Evolutionary conservation across 768 basidiomycete species (phyloP).

Genomic region (Termitomyces sp.): DNA sequence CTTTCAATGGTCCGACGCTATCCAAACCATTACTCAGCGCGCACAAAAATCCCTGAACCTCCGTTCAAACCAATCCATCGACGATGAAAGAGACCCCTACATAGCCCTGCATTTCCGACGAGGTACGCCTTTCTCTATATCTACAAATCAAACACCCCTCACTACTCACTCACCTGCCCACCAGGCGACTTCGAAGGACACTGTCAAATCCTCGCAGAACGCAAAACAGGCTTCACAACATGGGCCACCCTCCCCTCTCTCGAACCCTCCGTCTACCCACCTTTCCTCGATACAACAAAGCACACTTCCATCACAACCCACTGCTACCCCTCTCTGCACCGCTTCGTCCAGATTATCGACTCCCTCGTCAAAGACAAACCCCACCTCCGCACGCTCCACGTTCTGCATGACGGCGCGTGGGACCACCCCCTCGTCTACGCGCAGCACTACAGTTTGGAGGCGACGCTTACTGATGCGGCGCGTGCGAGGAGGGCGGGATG

Average conservation of each 20-base stretch:
- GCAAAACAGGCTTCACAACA: conserved; percentile 37
- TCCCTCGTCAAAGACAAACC: conserved; percentile 30
- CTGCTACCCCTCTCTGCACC: conserved; percentile 38
- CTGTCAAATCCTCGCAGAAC: conserved; percentile 31
- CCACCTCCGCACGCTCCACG: conserved; percentile 34
- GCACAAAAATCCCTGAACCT: conserved; percentile 31
- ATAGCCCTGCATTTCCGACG: conserved; percentile 46
- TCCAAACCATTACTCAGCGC: conserved; percentile 30
- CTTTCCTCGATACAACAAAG: conserved; percentile 32
- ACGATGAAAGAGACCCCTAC: conserved; percentile 30
- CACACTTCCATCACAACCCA: conserved; percentile 36
- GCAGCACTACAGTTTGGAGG: conserved; percentile 36
- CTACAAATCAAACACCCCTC: neutral
- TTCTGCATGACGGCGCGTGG: conserved; percentile 45
- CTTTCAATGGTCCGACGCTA: conserved; percentile 38
- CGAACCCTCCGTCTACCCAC: conserved; percentile 25
- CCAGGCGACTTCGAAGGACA: conserved; percentile 41
- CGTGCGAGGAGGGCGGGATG: conserved; percentile 33
- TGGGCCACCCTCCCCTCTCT: conserved; percentile 44
- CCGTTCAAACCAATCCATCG: conserved; percentile 16
- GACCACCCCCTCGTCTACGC: conserved; percentile 42
- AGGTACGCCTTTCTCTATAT: conserved; percentile 18
- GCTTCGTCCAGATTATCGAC: conserved; percentile 37
- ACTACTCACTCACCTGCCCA: neutral
- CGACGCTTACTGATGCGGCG: conserved; percentile 26